phyloP scores from a whole-genome alignment of 495 filamentous ascomycete species.

The Echria macrotheca region DNA sequence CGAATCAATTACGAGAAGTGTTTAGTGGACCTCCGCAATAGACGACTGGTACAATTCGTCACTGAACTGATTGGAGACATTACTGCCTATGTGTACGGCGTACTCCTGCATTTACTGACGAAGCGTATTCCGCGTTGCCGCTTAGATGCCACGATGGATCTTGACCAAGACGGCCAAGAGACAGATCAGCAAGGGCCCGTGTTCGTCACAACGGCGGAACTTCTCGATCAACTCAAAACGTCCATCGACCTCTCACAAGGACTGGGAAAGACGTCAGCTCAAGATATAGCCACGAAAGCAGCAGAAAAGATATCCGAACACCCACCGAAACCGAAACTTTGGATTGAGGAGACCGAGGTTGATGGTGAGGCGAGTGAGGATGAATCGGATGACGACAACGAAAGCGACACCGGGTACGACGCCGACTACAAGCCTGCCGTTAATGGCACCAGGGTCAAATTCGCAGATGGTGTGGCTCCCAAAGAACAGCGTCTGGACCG shows the following conservation, averaged over 20 bases:
- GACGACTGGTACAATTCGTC: slow-evolving; percentile 60
- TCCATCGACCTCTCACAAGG: slow-evolving; percentile 40
- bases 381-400: slow-evolving; percentile 37
- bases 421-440: slow-evolving; percentile 20
- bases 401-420: slow-evolving; percentile 31
- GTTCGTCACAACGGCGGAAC: slow-evolving; percentile 41
- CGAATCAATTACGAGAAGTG: slow-evolving; percentile 84
- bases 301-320: slow-evolving; percentile 37
- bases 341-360: slow-evolving; percentile 33
- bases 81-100: slow-evolving; percentile 69
- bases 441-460: slow-evolving; percentile 29
- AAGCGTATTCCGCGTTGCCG: slow-evolving; percentile 62
- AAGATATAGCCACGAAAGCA: slow-evolving; percentile 34
- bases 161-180: slow-evolving; percentile 42
- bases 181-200: slow-evolving; percentile 11
- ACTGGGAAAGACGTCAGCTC: slow-evolving; percentile 37
- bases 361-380: slow-evolving; percentile 29
- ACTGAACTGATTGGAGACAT: slow-evolving; percentile 54
- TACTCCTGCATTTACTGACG: slow-evolving; percentile 64
- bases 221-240: slow-evolving; percentile 38
- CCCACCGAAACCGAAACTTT: slow-evolving; percentile 38
- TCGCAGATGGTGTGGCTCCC: slow-evolving; percentile 26
- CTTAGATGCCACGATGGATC: slow-evolving; percentile 45
- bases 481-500: slow-evolving; percentile 41
- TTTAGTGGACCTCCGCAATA: slow-evolving; percentile 72